These are phyloP conservation scores for Catharanthus roseus DNA, from an alignment of 257 asterid species.

Conservation along the genomic window DNA sequence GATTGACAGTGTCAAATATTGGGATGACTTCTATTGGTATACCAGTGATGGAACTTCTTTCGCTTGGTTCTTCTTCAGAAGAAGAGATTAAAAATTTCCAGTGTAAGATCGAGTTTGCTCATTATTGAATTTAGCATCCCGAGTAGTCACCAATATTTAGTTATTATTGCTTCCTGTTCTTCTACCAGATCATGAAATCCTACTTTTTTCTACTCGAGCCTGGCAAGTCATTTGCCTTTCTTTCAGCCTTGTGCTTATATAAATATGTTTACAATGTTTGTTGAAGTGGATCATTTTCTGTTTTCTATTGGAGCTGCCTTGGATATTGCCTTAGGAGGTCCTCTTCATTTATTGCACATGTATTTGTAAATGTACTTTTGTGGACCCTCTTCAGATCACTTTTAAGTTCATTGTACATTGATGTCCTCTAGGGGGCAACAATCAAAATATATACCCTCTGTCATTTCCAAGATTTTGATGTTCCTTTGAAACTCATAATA, in stretches of 20 bases:
- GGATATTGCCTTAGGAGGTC: neutral
- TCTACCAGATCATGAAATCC: neutral
- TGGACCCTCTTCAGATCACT: neutral
- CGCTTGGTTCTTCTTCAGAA: conserved; percentile 45
- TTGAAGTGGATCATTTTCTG: neutral
- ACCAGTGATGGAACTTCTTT: conserved; percentile 58
- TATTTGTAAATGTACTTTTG: neutral
- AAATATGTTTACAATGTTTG: no score
- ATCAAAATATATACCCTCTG: neutral
- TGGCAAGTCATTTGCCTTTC: neutral
- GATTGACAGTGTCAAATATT: conserved; percentile 31
- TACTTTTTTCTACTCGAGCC: neutral
- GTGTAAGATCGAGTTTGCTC: conserved; percentile 30
- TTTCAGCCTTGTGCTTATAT: neutral
- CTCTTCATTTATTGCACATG: neutral
- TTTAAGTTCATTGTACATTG: neutral
- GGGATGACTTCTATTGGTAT: conserved; percentile 88
- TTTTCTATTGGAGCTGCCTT: conserved; percentile 1
- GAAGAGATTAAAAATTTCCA: conserved; percentile 56
- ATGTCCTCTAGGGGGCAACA: neutral
- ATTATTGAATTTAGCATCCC: neutral
- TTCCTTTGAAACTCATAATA: neutral
- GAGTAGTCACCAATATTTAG: neutral
- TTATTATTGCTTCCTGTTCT: neutral
- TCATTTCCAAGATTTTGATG: neutral